These are phyloP conservation scores for Jaltomata sinuosa DNA, from an alignment of 257 asterid genomes.

Conservation along the genomic window DNA sequence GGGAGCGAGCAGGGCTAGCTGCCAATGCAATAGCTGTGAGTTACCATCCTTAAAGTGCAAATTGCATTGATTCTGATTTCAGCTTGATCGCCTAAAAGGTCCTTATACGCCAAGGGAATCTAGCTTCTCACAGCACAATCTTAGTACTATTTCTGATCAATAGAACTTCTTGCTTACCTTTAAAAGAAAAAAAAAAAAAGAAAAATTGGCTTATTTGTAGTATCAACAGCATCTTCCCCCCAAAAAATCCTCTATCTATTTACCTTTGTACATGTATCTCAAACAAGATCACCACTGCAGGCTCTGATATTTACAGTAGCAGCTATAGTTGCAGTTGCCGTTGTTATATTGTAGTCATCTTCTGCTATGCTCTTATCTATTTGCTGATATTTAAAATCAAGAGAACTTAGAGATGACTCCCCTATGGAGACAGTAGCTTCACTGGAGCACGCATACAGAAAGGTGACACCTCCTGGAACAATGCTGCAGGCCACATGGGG, in stretches of 20 bases:
- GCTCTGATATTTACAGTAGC: constrained; percentile 24
- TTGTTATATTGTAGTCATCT: constrained; percentile 5
- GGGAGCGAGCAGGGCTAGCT: constrained; percentile 98
- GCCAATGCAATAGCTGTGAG: constrained; percentile 93
- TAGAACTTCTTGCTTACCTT: neutral
- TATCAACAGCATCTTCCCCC: neutral
- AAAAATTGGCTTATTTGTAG: neutral
- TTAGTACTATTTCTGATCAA: neutral
- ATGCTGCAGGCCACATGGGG: neutral
- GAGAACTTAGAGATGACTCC: neutral
- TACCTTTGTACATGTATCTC: neutral
- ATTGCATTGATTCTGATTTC: neutral
- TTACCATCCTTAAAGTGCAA: constrained; percentile 1
- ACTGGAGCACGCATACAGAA: neutral
- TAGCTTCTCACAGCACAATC: neutral
- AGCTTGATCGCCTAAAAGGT: neutral
- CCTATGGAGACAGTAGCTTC: neutral
- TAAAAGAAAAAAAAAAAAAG: neutral
- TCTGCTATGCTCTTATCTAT: neutral
- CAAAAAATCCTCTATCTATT: neutral
- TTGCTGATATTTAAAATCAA: neutral
- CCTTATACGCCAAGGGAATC: neutral
- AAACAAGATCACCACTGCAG: constrained; percentile 9
- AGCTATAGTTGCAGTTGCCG: constrained; percentile 8
- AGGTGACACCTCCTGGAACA: neutral